These are phyloP conservation scores for Fusarium verrucosum DNA, from an alignment of 2,329 filamentous ascomycete species.

Conservation along the genomic window DNA sequence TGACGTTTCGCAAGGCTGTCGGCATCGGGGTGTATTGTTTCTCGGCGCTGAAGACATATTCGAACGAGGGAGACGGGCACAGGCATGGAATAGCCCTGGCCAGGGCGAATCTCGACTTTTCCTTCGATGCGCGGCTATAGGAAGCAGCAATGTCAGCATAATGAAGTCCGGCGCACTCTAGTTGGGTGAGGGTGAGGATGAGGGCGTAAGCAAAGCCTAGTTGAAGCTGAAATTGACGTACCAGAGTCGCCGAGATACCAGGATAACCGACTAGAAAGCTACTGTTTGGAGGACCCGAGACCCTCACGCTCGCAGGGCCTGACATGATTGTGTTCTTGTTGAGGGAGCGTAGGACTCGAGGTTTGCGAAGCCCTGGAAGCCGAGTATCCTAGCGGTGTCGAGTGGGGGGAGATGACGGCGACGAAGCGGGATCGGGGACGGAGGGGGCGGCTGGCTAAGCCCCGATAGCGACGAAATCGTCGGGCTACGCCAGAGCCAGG, in stretches of 20 bases:
- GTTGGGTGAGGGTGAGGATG: background rate
- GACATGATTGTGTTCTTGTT: conserved; percentile 38
- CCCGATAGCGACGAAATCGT: conserved; percentile 38
- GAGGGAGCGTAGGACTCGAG: too few species aligned
- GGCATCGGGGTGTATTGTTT: conserved; percentile 95
- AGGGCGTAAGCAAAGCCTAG: conserved; percentile 23
- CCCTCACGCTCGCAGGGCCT: conserved; percentile 73
- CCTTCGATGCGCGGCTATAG: conserved; percentile 92
- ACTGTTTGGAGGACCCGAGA: conserved; percentile 96
- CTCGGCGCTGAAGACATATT: conserved; percentile 90
- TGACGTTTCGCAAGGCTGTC: conserved; percentile 94
- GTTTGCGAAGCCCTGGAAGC: conserved; percentile 22
- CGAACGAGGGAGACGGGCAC: conserved; percentile 92
- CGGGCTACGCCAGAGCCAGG: conserved; percentile 33
- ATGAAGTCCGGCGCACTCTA: conserved; percentile 18
- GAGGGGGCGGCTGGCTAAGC: conserved; percentile 34
- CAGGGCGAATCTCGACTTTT: conserved; percentile 94
- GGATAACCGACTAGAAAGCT: conserved; percentile 97
- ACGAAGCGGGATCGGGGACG: conserved; percentile 28
- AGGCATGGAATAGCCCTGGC: conserved; percentile 84
- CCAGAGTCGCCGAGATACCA: conserved; percentile 95
- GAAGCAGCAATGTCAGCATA: conserved; percentile 31
- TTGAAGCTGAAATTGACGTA: conserved; percentile 60
- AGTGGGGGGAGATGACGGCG: conserved; percentile 37
- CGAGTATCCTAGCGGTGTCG: conserved; percentile 29